Evolutionary conservation across 2,329 filamentous ascomycete species (phyloP).

Genomic region (Akanthomyces uredinophilus): DNA sequence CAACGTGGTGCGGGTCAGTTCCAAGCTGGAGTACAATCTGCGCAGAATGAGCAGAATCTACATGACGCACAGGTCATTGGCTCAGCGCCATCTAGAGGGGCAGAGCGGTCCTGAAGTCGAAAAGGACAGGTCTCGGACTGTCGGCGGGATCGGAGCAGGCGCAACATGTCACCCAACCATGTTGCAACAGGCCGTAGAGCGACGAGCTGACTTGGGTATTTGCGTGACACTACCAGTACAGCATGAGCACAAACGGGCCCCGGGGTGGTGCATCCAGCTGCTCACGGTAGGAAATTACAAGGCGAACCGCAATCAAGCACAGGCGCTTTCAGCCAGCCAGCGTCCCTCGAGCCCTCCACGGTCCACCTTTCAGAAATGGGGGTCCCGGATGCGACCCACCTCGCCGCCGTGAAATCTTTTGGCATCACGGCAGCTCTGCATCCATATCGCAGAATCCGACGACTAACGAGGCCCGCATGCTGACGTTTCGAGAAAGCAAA

Average conservation of each 20-base stretch:
- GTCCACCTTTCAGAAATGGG: not conserved
- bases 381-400: not conserved
- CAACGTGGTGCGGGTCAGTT: constrained; percentile 11
- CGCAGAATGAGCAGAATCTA: too few species aligned
- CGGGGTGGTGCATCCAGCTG: not conserved
- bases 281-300: too few species aligned
- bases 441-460: not conserved
- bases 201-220: not conserved
- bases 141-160: constrained; percentile 5
- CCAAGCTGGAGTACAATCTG: not conserved
- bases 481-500: not conserved
- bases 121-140: not conserved
- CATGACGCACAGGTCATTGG: not conserved
- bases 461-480: not conserved
- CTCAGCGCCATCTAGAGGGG: not conserved
- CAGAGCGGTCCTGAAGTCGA: not conserved
- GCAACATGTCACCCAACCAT: not conserved
- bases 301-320: too few species aligned
- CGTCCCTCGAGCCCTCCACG: too few species aligned
- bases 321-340: not conserved
- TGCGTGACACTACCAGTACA: not conserved
- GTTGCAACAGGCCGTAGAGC: not conserved
- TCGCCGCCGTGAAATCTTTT: constrained; percentile 7
- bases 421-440: not conserved
- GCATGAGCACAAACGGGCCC: not conserved